These are phyloP conservation scores for Schwanniomyces yamadae DNA, from an alignment of 805 yeast genomes.

Conservation along the genomic window DNA sequence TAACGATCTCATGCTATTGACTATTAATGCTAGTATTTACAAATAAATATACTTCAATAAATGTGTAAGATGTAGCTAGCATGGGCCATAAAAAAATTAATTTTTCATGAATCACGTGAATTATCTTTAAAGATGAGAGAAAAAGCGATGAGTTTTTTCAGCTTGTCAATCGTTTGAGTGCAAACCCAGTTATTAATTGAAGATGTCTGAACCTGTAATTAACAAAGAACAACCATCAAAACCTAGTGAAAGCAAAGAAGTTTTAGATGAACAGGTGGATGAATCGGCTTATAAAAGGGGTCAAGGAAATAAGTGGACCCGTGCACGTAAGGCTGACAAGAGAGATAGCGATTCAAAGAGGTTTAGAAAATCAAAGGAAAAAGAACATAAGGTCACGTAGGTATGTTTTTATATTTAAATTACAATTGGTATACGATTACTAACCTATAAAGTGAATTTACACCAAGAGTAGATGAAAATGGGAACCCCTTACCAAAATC, in stretches of 20 bases:
- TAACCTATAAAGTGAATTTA: conserved; percentile 26
- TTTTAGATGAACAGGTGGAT: conserved; percentile 31
- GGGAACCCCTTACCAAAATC: conserved; percentile 58
- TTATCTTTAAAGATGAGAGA: neutral
- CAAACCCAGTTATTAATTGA: neutral
- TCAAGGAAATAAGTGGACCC: conserved; percentile 33
- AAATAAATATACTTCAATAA: too few relatives aligned
- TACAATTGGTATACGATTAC: neutral
- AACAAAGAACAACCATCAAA: conserved; percentile 3
- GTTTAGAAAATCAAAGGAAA: conserved; percentile 19
- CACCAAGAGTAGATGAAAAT: conserved; percentile 53
- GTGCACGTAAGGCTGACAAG: conserved; percentile 20
- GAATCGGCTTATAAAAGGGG: conserved; percentile 42
- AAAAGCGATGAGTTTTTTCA: conserved; percentile 7
- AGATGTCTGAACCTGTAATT: conserved; percentile 8
- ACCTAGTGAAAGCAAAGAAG: neutral
- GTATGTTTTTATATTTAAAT: conserved; percentile 41
- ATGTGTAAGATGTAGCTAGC: too few relatives aligned
- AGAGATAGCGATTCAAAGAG: conserved; percentile 19
- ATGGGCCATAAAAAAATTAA: conserved; percentile 1
- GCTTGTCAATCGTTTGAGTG: neutral
- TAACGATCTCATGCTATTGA: conserved; percentile 72
- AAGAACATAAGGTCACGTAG: conserved; percentile 50
- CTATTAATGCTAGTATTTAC: neutral
- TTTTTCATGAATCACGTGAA: conserved; percentile 6